Base-by-base conservation (phyloP, 1,139 yeast species). In the Nakaseomyces kungkrabaensis region DNA sequence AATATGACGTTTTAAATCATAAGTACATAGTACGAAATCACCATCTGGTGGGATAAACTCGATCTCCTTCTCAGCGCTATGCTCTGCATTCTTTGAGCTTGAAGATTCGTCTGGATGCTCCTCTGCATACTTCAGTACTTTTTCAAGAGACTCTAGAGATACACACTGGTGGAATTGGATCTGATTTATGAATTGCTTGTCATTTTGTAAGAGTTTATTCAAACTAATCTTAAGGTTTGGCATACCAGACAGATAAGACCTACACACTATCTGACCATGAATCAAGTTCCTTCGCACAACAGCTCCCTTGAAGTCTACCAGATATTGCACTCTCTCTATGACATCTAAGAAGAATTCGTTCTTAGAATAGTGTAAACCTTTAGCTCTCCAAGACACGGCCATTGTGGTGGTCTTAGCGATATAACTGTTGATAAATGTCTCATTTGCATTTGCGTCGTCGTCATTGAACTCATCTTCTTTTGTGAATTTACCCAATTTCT, bases 21-120 rank as follows among this genome's bases (percentile, higher is more conserved):
- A 79, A 13, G 78, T 74, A 52, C 81, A 77, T 37, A 85, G 72
- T 24, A 76, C 73, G 62, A 85, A 84, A 54, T 78, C 79, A 0
- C 90, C 92, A 68, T 85, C 95, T 3, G 92, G 94, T 7, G 95
- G 94, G 34, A 82, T 76, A 59, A 85, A 85, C 10, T 81, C 76
- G 45, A 85, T 80, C 46, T 76, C 73, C 47, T 77, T 71, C 54
- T 75, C 80, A 49, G 73, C 72, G 8, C 47, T 52, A 9, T 33
- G 36, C 17, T 38, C 43, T 25, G 45, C 32, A 17, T 8, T 29
- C 25, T 37, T 32, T 1, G 25, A 29, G 1, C 5, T 41, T 4
- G 24, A 27, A 7, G 33, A 11, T 13, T 29, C 40, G 2, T 41
- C 43, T 6, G 17, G 31, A 13, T 48, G 37, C 8, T 44, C 43